Evolutionary conservation across 139 green algal genomes (phyloP), one percentile per base, ranked within the genome.

Genomic region (Deuterostichococcus epilithicus): DNA sequence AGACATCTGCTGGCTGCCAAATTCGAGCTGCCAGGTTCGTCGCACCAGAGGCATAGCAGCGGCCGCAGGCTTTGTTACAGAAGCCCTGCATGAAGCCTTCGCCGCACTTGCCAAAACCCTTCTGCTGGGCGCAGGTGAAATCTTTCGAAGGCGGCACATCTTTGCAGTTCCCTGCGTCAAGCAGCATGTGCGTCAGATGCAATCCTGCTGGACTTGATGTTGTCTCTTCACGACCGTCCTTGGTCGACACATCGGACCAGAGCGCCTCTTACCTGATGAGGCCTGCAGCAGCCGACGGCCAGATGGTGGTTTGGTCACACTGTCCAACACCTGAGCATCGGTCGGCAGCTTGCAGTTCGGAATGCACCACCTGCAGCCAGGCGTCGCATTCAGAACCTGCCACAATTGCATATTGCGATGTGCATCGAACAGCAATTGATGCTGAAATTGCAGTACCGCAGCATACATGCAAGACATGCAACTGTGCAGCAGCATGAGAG

Each of bases 101-200:
- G 63, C n/a, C 15, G 45, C 65, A 67, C 33, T 78, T 78, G 52
- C 80, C 72, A 58, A 60, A 81, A 59, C 25, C 66, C 75, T 78
- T 76, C 76, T 81, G 80, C 80, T 80, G 72, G 35, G 72, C 47
- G 80, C 76, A 87, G 69, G 52, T 79, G 75, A 70, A 75, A 2
- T 72, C 37, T 20, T 42, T 66, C 28, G 36, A 66, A 38, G 74
- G 63, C 2, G 74, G 74, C 18, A 73, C 36, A 34, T 70, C 59
- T n/a, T 20, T 8, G 26, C 26, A 67, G 4, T 20, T n/a, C 59
- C 5, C 59, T 67, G 59, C 23, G 20, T 8, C 26, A 32, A n/a
- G 59, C 26, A n/a, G 26, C 4, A 67, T 18, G 6, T n/a, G 25
- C 10, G 6, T 32, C 26, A 67, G 25, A 67, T 67, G 13, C 10